A percentile compares a stretch with the other conserved stretches of the same genome.
Conservation (phyloP, 345 rosid species). For the Atalantia buxifolia region DNA sequence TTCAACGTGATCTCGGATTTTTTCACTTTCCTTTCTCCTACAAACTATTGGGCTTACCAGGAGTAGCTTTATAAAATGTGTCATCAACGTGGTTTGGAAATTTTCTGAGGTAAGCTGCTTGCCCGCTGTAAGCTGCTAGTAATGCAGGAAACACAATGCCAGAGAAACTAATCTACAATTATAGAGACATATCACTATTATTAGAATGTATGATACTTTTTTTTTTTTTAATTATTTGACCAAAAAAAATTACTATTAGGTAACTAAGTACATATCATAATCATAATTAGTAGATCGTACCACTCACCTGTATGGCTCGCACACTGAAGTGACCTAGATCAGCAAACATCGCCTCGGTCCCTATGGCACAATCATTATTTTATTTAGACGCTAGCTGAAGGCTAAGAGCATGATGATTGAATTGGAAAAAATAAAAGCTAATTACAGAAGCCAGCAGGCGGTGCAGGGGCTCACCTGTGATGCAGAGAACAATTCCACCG, state of each 20-base stretch:
- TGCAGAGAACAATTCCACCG: slow-evolving; percentile 66
- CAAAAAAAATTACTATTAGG: neutral
- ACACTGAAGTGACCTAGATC: slow-evolving; percentile 83
- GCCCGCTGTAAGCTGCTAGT: slow-evolving; percentile 42
- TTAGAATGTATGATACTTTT: too few relatives aligned
- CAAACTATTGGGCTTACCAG: neutral
- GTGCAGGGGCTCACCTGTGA: slow-evolving; percentile 42
- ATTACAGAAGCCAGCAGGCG: too few relatives aligned
- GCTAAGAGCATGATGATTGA: too few relatives aligned
- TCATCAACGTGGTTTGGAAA: slow-evolving; percentile 29
- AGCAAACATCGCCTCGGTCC: slow-evolving; percentile 82
- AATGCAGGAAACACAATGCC: slow-evolving; percentile 39
- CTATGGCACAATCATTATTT: neutral
- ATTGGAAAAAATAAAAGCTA: too few relatives aligned
- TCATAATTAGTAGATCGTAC: neutral
- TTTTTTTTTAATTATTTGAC: neutral
- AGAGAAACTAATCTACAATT: slow-evolving; percentile 69
- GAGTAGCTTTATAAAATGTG: slow-evolving; percentile 34
- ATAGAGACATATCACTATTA: neutral
- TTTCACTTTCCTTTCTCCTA: too few relatives aligned
- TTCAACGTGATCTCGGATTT: too few relatives aligned
- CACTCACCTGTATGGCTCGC: slow-evolving; percentile 58
- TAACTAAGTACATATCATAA: neutral
- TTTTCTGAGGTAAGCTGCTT: slow-evolving; percentile 60
- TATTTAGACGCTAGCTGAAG: too few relatives aligned